Evolutionary conservation across 768 basidiomycete species (phyloP).

Genomic region (Gautieria morchelliformis): DNA sequence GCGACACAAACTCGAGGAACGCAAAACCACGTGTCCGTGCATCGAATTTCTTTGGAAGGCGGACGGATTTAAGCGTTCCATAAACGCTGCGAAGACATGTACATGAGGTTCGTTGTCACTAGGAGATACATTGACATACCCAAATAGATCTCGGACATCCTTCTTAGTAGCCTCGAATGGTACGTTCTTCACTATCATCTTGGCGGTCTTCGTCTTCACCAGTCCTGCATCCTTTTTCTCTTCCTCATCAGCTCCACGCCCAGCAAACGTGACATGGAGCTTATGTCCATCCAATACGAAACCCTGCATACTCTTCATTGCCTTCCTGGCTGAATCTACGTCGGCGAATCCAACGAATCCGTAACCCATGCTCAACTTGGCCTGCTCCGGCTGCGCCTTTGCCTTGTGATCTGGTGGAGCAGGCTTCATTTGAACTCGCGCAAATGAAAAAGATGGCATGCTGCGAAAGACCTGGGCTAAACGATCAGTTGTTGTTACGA

Average conservation of each 20-base stretch:
- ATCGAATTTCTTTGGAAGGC: conserved; percentile 88
- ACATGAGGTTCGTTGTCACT: neutral
- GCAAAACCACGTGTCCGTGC: conserved; percentile 88
- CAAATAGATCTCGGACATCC: conserved; percentile 56
- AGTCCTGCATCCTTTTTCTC: neutral
- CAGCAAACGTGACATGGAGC: conserved; percentile 77
- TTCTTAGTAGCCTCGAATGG: conserved; percentile 10
- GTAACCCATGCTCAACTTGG: conserved; percentile 85
- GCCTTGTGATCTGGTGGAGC: conserved; percentile 59
- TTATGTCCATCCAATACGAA: conserved; percentile 82
- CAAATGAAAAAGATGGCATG: conserved; percentile 75
- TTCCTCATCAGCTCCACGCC: conserved; percentile 17
- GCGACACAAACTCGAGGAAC: conserved; percentile 87
- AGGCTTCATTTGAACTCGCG: conserved; percentile 84
- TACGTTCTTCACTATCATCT: neutral
- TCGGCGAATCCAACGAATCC: conserved; percentile 91
- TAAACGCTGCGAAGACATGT: conserved; percentile 49
- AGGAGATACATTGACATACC: conserved; percentile 38
- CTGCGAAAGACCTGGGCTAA: conserved; percentile 60
- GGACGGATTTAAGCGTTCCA: conserved; percentile 88
- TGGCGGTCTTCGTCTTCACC: neutral
- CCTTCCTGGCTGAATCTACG: conserved; percentile 60
- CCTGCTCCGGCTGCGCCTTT: conserved; percentile 22
- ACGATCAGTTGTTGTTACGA: conserved; percentile 73
- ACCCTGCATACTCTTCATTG: conserved; percentile 67